These are phyloP conservation scores for Leccinum arenicola DNA, from an alignment of 768 basidiomycete genomes.

Conservation along the genomic window DNA sequence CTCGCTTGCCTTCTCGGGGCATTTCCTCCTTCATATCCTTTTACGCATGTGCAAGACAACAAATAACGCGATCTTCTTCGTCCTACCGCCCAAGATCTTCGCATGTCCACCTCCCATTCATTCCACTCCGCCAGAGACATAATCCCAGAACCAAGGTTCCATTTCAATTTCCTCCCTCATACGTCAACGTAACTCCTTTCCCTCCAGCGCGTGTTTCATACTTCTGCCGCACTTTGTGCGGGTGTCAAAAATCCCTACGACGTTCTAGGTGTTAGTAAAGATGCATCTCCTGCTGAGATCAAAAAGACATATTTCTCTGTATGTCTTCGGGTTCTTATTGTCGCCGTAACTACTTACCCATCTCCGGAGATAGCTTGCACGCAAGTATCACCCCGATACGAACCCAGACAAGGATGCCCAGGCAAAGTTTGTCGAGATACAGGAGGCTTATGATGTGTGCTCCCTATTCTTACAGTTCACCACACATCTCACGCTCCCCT, in stretches of 20 bases:
- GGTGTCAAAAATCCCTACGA: slow-evolving; percentile 84
- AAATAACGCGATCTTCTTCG: slow-evolving; percentile 34
- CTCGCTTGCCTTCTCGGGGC: slow-evolving; percentile 47
- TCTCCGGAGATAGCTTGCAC: slow-evolving; percentile 71
- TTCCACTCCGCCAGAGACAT: slow-evolving; percentile 16
- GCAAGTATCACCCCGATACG: slow-evolving; percentile 97
- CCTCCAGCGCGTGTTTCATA: slow-evolving; percentile 71
- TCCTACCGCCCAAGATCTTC: slow-evolving; percentile 39
- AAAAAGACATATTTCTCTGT: slow-evolving; percentile 98
- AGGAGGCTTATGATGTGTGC: slow-evolving; percentile 93
- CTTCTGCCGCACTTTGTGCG: slow-evolving; percentile 48
- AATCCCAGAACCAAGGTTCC: slow-evolving; percentile 40
- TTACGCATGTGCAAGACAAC: slow-evolving; percentile 51
- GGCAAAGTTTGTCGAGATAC: slow-evolving; percentile 94
- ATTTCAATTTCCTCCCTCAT: slow-evolving; percentile 8
- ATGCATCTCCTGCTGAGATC: slow-evolving; percentile 83
- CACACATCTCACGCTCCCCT: slow-evolving; percentile 18
- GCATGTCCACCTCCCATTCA: slow-evolving; percentile 22
- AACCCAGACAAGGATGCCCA: slow-evolving; percentile 90
- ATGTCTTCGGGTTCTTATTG: slow-evolving; percentile 30
- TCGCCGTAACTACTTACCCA: slow-evolving; percentile 14
- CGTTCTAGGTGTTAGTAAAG: slow-evolving; percentile 83
- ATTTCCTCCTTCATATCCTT: slow-evolving; percentile 54
- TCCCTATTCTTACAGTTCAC: slow-evolving; percentile 13
- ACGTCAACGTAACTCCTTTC: slow-evolving; percentile 20